Conservation (phyloP, 495 filamentous ascomycete species). For the Neurospora africana region DNA sequence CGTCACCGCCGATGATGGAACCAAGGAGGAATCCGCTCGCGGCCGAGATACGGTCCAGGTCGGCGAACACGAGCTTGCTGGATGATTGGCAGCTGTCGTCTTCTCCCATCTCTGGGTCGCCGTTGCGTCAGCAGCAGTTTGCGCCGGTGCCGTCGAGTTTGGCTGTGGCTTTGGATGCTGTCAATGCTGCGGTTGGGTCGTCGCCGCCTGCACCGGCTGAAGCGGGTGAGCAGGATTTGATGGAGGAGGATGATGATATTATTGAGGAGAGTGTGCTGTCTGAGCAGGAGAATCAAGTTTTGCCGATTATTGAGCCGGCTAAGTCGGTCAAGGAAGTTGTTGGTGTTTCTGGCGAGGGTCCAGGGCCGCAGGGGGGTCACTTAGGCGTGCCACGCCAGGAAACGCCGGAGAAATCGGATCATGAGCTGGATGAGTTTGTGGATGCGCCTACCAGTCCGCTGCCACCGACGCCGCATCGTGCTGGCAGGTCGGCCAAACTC, state of each 20-base stretch:
- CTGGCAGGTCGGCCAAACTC: not conserved
- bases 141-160: not conserved
- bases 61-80: slow-evolving; percentile 26
- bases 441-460: slow-evolving; percentile 36
- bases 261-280: slow-evolving; percentile 19
- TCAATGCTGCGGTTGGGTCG: not conserved
- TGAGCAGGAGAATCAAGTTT: not conserved
- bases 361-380: not conserved
- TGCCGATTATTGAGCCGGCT: not conserved
- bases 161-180: not conserved
- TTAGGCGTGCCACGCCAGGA: not conserved
- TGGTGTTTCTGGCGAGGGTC: not conserved
- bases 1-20: slow-evolving; percentile 38
- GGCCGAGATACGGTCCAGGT: slow-evolving; percentile 35
- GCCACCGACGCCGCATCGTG: slow-evolving; percentile 11
- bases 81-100: slow-evolving; percentile 38
- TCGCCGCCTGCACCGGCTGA: not conserved
- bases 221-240: not conserved
- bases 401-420: slow-evolving; percentile 26
- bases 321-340: not conserved
- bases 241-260: slow-evolving; percentile 10
- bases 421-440: slow-evolving; percentile 26
- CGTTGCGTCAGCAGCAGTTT: slow-evolving; percentile 5
- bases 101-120: slow-evolving; percentile 36
- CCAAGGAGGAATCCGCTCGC: slow-evolving; percentile 40